phyloP scores from a whole-genome alignment of 768 basidiomycete species.

The Termitomyces sp. region DNA sequence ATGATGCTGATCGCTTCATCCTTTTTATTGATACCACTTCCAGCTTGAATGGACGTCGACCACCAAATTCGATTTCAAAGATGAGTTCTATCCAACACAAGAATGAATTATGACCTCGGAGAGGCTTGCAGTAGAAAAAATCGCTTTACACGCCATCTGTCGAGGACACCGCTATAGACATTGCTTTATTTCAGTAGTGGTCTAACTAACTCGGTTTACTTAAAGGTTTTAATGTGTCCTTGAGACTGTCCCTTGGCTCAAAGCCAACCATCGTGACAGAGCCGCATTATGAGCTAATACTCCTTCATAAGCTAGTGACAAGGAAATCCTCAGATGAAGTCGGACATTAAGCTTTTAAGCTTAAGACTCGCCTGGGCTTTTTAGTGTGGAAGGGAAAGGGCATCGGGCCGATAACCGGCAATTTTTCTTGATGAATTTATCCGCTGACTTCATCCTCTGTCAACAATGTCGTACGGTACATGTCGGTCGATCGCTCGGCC shows the following conservation, averaged over 20 bases:
- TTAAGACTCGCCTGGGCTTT: too few relatives aligned
- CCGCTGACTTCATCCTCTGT: not conserved
- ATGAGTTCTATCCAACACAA: conserved; percentile 39
- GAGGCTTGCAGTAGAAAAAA: not conserved
- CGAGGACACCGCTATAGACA: too few relatives aligned
- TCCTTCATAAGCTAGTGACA: not conserved
- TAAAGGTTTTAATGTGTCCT: too few relatives aligned
- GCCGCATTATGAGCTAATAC: not conserved
- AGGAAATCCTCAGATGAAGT: not conserved
- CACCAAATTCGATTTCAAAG: conserved; percentile 49
- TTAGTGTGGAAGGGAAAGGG: too few relatives aligned
- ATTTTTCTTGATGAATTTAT: not conserved
- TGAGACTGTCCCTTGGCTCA: too few relatives aligned
- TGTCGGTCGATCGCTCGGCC: not conserved
- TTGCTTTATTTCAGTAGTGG: too few relatives aligned
- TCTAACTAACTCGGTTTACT: too few relatives aligned
- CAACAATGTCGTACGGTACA: not conserved
- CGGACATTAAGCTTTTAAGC: not conserved
- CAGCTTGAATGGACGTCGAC: conserved; percentile 55
- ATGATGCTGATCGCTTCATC: not conserved
- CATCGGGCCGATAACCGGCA: not conserved
- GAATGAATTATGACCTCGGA: not conserved
- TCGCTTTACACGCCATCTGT: not conserved
- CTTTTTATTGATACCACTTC: not conserved
- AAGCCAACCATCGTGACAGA: too few relatives aligned